Conservation (phyloP, 2,329 filamentous ascomycete species). For the Trichoderma polysporum region DNA sequence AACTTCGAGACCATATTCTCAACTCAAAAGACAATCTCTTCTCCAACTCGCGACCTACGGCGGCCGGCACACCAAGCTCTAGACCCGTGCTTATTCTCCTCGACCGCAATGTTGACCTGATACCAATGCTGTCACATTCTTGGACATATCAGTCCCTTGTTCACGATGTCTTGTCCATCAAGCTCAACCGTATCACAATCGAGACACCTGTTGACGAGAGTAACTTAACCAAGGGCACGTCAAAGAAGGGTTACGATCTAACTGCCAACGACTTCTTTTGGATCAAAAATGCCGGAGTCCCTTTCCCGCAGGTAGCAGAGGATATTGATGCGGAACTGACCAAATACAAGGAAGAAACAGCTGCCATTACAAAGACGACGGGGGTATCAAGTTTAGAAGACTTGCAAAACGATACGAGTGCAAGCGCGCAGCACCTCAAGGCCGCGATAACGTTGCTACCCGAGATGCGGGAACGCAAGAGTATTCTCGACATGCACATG, state of each 20-base stretch:
- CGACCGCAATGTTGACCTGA: constrained; percentile 91
- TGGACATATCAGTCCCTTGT: constrained; percentile 80
- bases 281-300: constrained; percentile 84
- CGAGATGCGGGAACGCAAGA: constrained; percentile 88
- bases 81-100: constrained; percentile 90
- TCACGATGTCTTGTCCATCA: constrained; percentile 58
- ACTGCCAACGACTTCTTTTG: constrained; percentile 94
- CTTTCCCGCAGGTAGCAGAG: constrained; percentile 94
- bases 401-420: constrained; percentile 81
- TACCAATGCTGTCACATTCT: constrained; percentile 98
- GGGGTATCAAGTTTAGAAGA: constrained; percentile 92
- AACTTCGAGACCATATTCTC: constrained; percentile 91
- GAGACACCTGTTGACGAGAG: constrained; percentile 78
- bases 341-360: constrained; percentile 92
- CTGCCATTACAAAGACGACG: constrained; percentile 91
- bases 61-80: constrained; percentile 64
- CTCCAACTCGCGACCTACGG: constrained; percentile 62
- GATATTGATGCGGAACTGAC: constrained; percentile 93
- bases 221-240: constrained; percentile 70
- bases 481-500: constrained; percentile 98
- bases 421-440: constrained; percentile 91
- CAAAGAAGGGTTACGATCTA: constrained; percentile 87
- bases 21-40: constrained; percentile 99
- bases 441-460: constrained; percentile 91
- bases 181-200: constrained; percentile 89